phyloP scores from a whole-genome alignment of 768 basidiomycete genomes.

The Suillus luteus region DNA sequence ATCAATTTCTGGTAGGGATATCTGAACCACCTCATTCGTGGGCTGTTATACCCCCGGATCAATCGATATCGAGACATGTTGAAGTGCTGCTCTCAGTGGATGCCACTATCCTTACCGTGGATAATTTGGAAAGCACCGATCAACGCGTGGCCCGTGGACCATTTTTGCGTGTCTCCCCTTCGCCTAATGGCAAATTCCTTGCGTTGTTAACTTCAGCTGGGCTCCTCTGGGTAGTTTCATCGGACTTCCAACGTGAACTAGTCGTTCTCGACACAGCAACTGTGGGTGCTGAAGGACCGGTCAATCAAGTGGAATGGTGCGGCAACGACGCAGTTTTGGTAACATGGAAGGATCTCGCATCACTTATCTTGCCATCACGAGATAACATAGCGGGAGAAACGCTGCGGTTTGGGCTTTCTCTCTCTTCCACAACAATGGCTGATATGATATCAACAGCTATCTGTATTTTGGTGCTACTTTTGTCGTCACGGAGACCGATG shows the following conservation, averaged over 20 bases:
- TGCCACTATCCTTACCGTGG: conserved; percentile 78
- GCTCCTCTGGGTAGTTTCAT: conserved; percentile 90
- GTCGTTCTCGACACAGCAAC: conserved; percentile 81
- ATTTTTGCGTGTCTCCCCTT: conserved; percentile 83
- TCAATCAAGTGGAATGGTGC: conserved; percentile 89
- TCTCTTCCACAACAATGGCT: neutral
- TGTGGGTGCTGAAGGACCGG: conserved; percentile 56
- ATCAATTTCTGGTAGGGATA: conserved; percentile 48
- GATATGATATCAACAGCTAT: conserved; percentile 53
- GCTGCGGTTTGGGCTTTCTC: conserved; percentile 58
- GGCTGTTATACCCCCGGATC: conserved; percentile 88
- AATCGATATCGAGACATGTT: conserved; percentile 85
- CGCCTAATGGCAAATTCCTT: conserved; percentile 92
- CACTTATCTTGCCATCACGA: conserved; percentile 92
- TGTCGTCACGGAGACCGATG: conserved; percentile 86
- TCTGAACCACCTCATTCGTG: conserved; percentile 80
- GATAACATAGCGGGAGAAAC: conserved; percentile 45
- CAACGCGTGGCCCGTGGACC: conserved; percentile 89
- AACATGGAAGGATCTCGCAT: conserved; percentile 74
- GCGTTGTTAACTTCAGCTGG: conserved; percentile 77
- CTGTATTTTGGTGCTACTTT: conserved; percentile 75
- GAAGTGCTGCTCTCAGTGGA: conserved; percentile 87
- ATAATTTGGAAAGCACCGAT: conserved; percentile 87
- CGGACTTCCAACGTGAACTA: conserved; percentile 86
- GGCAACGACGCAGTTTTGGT: conserved; percentile 93